Evolutionary conservation across 2,329 filamentous ascomycete species (phyloP).

Genomic region (Zymoseptoria pseudotritici): DNA sequence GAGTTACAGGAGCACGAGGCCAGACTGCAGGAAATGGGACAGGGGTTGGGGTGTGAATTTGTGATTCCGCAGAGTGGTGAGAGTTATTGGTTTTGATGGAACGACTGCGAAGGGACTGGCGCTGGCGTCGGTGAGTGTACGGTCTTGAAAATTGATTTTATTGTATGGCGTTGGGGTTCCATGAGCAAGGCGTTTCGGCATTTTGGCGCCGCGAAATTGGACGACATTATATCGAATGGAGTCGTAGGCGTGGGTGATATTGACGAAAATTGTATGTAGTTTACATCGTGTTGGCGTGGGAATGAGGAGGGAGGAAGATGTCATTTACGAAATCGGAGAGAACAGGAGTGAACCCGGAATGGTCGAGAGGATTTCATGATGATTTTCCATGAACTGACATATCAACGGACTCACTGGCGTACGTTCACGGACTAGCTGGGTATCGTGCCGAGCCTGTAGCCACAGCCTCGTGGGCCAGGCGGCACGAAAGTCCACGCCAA

Average conservation of each 20-base stretch:
- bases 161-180: neutral
- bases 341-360: neutral
- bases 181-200: neutral
- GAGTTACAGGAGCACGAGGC: constrained; percentile 61
- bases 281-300: neutral
- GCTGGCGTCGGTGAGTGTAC: neutral
- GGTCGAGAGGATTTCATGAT: neutral
- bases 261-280: neutral
- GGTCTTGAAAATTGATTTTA: neutral
- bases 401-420: neutral
- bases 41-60: constrained; percentile 71
- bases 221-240: neutral
- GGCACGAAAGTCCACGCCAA: neutral
- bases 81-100: constrained; percentile 42
- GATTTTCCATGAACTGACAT: neutral
- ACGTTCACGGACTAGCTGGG: neutral
- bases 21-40: constrained; percentile 39
- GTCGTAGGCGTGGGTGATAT: neutral
- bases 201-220: neutral
- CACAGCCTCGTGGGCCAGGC: neutral
- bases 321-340: neutral
- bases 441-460: neutral
- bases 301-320: neutral
- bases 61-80: constrained; percentile 62
- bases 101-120: neutral